phyloP scores from a whole-genome alignment of 768 basidiomycete species.

The Tephrocybe sp. region DNA sequence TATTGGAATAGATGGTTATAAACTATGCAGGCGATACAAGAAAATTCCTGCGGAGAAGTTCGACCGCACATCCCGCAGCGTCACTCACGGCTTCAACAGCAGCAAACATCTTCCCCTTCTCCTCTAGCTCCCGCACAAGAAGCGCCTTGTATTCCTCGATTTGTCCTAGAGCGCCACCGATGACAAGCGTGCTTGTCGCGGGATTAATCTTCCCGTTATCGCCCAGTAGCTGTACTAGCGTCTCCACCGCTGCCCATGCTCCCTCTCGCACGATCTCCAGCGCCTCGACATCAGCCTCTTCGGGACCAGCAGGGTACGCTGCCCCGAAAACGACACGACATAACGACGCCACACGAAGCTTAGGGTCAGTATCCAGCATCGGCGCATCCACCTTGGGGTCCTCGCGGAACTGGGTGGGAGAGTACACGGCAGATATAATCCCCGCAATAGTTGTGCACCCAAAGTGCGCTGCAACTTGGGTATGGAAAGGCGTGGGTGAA shows the following conservation, averaged over 20 bases:
- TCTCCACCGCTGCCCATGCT: constrained; percentile 16
- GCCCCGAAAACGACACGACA: constrained; percentile 19
- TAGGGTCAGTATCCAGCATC: constrained; percentile 19
- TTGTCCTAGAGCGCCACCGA: constrained; percentile 25
- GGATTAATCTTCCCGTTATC: constrained; percentile 3
- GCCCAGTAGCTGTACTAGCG: constrained; percentile 10
- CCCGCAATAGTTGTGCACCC: constrained; percentile 19
- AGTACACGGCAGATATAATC: constrained; percentile 24
- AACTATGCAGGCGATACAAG: neutral
- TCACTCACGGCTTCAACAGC: constrained; percentile 19
- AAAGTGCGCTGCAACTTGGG: constrained; percentile 18
- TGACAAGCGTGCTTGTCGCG: constrained; percentile 17
- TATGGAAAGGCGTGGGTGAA: constrained; percentile 19
- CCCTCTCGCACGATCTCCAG: constrained; percentile 19
- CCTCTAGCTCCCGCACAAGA: constrained; percentile 13
- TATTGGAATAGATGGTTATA: neutral
- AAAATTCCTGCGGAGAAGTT: constrained; percentile 14
- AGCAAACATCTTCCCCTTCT: constrained; percentile 15
- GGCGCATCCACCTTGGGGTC: neutral
- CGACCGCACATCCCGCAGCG: constrained; percentile 18
- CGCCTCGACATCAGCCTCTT: constrained; percentile 18
- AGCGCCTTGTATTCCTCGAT: constrained; percentile 15
- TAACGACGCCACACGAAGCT: constrained; percentile 24
- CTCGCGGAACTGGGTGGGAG: constrained; percentile 15
- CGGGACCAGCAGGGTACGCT: constrained; percentile 17